These are phyloP conservation scores for Cryphonectria japonica DNA, from an alignment of 2,329 filamentous ascomycete genomes.

Conservation along the genomic window DNA sequence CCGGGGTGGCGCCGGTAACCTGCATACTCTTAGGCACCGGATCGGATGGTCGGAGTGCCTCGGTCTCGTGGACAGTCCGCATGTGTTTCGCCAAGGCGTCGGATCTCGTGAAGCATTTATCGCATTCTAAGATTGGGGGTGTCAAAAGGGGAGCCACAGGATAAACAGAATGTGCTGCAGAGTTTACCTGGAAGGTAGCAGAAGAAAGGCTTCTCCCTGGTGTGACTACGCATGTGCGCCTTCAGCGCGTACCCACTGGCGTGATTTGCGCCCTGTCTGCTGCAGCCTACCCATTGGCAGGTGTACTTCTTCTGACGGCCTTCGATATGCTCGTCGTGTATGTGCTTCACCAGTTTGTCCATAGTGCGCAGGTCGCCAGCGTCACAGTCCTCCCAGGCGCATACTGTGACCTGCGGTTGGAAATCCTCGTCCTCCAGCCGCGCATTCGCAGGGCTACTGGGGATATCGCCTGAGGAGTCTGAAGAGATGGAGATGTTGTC, in stretches of 20 bases:
- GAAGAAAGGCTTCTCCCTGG: constrained; percentile 97
- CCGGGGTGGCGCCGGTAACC: constrained; percentile 39
- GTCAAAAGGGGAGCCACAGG: constrained; percentile 4
- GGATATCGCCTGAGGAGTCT: constrained; percentile 84
- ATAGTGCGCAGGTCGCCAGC: constrained; percentile 76
- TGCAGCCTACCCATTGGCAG: constrained; percentile 96
- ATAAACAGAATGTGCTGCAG: not conserved
- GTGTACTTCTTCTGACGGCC: constrained; percentile 93
- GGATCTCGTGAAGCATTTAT: constrained; percentile 92
- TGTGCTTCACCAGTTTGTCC: constrained; percentile 80
- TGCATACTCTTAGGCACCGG: constrained; percentile 73
- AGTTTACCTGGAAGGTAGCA: constrained; percentile 85
- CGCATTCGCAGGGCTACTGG: constrained; percentile 70
- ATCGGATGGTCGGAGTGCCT: constrained; percentile 81
- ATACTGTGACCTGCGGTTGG: constrained; percentile 77
- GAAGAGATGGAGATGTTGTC: constrained; percentile 61
- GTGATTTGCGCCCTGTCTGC: constrained; percentile 85
- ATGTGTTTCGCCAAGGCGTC: constrained; percentile 98
- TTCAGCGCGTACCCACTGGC: constrained; percentile 95
- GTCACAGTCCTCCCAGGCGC: constrained; percentile 76
- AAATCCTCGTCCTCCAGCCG: constrained; percentile 74
- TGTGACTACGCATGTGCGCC: constrained; percentile 97
- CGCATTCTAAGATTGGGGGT: constrained; percentile 72
- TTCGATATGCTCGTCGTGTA: constrained; percentile 93
- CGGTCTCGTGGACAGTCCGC: constrained; percentile 97